Conservation (phyloP, 2,329 filamentous ascomycete genomes). For the Rutstroemia sydowiana region DNA sequence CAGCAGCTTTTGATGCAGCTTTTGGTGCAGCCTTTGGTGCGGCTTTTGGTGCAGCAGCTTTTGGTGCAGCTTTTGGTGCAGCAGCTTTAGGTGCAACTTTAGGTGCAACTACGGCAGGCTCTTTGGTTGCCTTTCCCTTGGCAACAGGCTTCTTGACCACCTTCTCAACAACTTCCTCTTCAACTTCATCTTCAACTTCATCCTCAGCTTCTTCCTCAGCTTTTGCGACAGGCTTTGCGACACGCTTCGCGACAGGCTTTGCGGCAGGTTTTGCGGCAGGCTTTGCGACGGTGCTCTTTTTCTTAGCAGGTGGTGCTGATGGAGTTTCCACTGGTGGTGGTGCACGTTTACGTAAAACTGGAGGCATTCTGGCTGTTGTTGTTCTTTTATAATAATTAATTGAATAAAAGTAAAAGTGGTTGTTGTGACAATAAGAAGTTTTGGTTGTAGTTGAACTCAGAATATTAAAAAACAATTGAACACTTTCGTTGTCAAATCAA, state of each 20-base stretch:
- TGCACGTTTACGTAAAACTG: slow-evolving; percentile 56
- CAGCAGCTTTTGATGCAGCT: slow-evolving; percentile 15
- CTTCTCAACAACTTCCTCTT: slow-evolving; percentile 6
- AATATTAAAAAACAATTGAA: too few species aligned
- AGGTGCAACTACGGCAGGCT: slow-evolving; percentile 24
- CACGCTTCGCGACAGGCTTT: slow-evolving; percentile 35
- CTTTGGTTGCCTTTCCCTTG: neutral
- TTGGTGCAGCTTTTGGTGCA: slow-evolving; percentile 33
- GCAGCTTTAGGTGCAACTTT: slow-evolving; percentile 14
- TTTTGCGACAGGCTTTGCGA: slow-evolving; percentile 34
- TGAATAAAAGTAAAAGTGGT: slow-evolving; percentile 12
- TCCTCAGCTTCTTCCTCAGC: slow-evolving; percentile 27
- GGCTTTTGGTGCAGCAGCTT: slow-evolving; percentile 31
- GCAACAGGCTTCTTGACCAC: neutral
- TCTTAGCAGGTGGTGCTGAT: slow-evolving; percentile 42
- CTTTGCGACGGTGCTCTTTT: slow-evolving; percentile 36
- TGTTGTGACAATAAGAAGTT: slow-evolving; percentile 7
- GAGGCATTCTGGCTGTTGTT: slow-evolving; percentile 40
- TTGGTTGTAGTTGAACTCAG: slow-evolving; percentile 12
- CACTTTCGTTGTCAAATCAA: too few species aligned
- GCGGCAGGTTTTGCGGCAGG: slow-evolving; percentile 33
- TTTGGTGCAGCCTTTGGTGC: slow-evolving; percentile 30
- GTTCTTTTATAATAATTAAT: neutral
- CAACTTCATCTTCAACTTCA: slow-evolving; percentile 6
- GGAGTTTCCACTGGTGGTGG: slow-evolving; percentile 38